These are phyloP conservation scores for Leccinum angustisporum DNA, from an alignment of 1,284 basidiomycete genomes.

Conservation along the genomic window DNA sequence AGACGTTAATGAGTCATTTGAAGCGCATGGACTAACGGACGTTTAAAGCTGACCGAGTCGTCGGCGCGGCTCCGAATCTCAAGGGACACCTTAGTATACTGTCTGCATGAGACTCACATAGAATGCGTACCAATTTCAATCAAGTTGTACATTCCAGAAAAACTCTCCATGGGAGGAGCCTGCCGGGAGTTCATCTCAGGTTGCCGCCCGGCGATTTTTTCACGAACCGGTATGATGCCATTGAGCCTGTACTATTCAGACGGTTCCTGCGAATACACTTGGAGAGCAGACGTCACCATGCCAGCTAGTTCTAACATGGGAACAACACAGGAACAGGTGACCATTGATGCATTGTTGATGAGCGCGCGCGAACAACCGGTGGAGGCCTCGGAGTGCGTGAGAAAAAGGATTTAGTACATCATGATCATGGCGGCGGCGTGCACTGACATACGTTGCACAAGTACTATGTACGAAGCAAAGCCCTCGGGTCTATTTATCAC, in stretches of 20 bases:
- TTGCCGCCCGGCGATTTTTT: background rate
- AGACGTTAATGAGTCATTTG: background rate
- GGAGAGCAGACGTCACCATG: background rate
- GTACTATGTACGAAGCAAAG: no score
- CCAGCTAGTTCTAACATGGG: background rate
- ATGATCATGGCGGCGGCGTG: no score
- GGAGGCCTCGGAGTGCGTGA: background rate
- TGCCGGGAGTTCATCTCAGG: background rate
- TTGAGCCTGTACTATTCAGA: background rate
- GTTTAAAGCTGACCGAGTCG: background rate
- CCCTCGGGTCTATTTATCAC: background rate
- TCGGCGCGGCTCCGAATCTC: background rate
- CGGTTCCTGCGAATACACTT: background rate
- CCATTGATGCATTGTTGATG: background rate
- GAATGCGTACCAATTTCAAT: background rate
- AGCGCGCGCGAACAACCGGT: no score
- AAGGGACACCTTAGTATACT: background rate
- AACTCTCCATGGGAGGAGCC: background rate
- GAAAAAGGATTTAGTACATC: no score
- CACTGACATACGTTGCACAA: no score
- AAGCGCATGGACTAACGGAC: background rate
- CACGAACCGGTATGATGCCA: background rate
- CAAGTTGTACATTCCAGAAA: background rate
- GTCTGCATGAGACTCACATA: background rate
- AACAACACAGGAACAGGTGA: background rate